Percentiles rank a stretch among this genome's conserved stretches.
Conservation (phyloP, 1,284 basidiomycete species). For the Moesziomyces sp. region DNA sequence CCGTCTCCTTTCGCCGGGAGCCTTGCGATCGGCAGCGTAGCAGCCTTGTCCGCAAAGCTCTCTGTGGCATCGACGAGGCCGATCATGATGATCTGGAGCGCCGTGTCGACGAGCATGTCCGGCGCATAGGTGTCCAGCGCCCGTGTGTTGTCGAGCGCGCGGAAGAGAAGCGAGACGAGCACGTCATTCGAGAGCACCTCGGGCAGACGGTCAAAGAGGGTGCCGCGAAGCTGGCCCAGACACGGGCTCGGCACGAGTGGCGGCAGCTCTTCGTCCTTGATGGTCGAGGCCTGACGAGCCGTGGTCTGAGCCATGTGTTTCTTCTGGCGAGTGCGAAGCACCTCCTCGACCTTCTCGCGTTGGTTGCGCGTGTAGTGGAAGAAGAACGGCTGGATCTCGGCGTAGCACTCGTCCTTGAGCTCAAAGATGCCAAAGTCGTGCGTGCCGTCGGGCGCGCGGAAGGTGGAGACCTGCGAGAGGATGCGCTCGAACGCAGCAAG, state of each 20-base stretch:
- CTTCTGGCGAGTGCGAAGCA: slow-evolving; percentile 70
- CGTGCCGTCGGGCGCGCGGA: slow-evolving; percentile 81
- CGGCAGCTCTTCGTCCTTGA: slow-evolving; percentile 46
- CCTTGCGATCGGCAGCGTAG: slow-evolving; percentile 11
- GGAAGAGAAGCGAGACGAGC: slow-evolving; percentile 52
- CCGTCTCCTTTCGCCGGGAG: slow-evolving; percentile 16
- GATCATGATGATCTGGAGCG: slow-evolving; percentile 73
- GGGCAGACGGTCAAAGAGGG: slow-evolving; percentile 43
- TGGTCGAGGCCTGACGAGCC: slow-evolving; percentile 16
- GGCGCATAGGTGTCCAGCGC: slow-evolving; percentile 45
- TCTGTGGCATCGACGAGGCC: slow-evolving; percentile 53
- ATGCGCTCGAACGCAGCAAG: slow-evolving; percentile 85
- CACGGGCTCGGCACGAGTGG: slow-evolving; percentile 18
- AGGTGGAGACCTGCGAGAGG: slow-evolving; percentile 81
- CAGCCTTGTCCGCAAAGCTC: slow-evolving; percentile 35
- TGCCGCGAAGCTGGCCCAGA: slow-evolving; percentile 41
- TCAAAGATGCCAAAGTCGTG: slow-evolving; percentile 87
- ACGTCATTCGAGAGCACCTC: slow-evolving; percentile 36
- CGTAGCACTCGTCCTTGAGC: slow-evolving; percentile 82
- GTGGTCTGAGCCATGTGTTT: slow-evolving; percentile 30
- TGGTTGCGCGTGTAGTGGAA: slow-evolving; percentile 95
- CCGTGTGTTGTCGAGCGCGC: slow-evolving; percentile 44
- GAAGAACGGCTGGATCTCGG: slow-evolving; percentile 94
- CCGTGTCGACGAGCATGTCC: slow-evolving; percentile 89
- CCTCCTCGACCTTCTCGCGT: slow-evolving; percentile 89